Percentiles rank a stretch among this genome's conserved stretches.
Evolutionary conservation across 306 rosid genomes (phyloP).

Genomic region (Cucumis cinereus): DNA sequence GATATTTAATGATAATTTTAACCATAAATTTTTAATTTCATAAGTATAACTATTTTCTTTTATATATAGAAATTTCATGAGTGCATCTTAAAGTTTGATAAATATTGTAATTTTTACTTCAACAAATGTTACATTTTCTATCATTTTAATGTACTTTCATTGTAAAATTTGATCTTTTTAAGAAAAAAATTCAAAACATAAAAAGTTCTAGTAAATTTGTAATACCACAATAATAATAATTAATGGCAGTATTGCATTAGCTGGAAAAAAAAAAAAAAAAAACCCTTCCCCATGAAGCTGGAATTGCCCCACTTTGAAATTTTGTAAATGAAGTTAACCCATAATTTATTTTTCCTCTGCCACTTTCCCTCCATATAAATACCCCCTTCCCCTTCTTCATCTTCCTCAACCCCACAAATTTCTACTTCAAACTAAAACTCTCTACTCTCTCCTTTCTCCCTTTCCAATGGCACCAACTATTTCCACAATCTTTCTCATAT

Average conservation of each 20-base stretch:
- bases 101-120: too few relatives aligned
- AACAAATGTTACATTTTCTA: too few relatives aligned
- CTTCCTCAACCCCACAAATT: not conserved
- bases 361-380: conserved; percentile 42
- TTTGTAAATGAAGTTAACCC: not conserved
- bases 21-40: too few relatives aligned
- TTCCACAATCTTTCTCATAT: conserved; percentile 5
- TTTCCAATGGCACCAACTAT: conserved; percentile 21
- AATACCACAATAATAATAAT: not conserved
- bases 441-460: not conserved
- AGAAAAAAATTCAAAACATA: too few relatives aligned
- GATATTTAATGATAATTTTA: too few relatives aligned
- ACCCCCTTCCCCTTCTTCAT: conserved; percentile 17
- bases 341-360: not conserved
- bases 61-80: too few relatives aligned
- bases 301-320: not conserved
- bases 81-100: too few relatives aligned
- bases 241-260: not conserved
- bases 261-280: not conserved
- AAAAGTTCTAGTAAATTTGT: too few relatives aligned
- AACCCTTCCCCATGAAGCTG: not conserved
- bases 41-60: too few relatives aligned
- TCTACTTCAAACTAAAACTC: not conserved
- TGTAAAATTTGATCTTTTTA: too few relatives aligned
- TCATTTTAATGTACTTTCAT: too few relatives aligned